Percentiles rank a stretch among this genome's conserved stretches.
Evolutionary conservation across 495 filamentous ascomycete genomes (phyloP).

Genomic region (Annulohypoxylon nitens): DNA sequence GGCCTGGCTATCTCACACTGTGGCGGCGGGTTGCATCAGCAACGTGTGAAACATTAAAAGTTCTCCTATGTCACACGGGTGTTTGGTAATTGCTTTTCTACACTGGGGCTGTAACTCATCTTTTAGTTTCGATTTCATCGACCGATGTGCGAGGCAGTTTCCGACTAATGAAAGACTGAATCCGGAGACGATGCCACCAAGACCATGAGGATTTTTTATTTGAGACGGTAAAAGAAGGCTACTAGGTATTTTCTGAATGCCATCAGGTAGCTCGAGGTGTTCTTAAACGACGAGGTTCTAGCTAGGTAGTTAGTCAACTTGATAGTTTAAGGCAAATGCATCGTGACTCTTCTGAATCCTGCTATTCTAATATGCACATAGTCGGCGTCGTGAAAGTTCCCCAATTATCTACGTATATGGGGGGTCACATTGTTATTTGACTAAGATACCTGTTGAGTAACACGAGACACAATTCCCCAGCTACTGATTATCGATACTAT

Average conservation of each 20-base stretch:
- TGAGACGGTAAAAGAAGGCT: slow-evolving; percentile 12
- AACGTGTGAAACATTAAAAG: slow-evolving; percentile 26
- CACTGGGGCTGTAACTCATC: slow-evolving; percentile 47
- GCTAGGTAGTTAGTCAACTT: slow-evolving; percentile 20
- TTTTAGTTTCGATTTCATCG: slow-evolving; percentile 55
- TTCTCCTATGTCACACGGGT: slow-evolving; percentile 41
- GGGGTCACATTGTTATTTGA: not conserved
- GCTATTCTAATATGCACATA: not conserved
- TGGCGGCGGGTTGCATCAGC: slow-evolving; percentile 34
- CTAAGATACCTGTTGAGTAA: not conserved
- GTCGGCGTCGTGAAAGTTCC: not conserved
- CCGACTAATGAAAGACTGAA: slow-evolving; percentile 24
- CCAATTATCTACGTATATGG: not conserved
- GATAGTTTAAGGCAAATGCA: slow-evolving; percentile 29
- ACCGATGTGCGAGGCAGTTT: slow-evolving; percentile 28
- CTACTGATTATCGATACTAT: not conserved
- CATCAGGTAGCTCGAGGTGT: slow-evolving; percentile 25
- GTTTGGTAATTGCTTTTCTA: slow-evolving; percentile 52
- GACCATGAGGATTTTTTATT: slow-evolving; percentile 25
- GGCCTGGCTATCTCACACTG: slow-evolving; percentile 32
- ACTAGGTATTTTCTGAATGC: slow-evolving; percentile 21
- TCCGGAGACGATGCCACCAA: slow-evolving; percentile 32
- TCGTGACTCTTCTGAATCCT: not conserved
- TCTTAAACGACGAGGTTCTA: slow-evolving; percentile 22
- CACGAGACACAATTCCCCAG: not conserved